Base-by-base conservation (phyloP, 2,329 filamentous ascomycete genomes). In the Monosporascus sp. region DNA sequence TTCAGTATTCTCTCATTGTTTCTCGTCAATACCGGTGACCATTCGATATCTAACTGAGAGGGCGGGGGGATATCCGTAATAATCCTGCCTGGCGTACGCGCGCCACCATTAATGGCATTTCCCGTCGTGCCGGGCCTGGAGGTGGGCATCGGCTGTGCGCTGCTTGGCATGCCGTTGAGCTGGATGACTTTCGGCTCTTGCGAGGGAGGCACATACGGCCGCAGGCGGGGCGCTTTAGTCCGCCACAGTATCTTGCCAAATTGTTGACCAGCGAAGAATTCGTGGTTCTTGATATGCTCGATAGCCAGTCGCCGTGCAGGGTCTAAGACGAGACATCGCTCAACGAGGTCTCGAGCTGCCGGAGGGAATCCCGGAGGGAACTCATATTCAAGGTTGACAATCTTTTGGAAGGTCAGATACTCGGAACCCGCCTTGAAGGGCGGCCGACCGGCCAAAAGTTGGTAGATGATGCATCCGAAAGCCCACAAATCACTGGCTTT, bases 401-500 rank as follows among this genome's bases (percentile, higher is more conserved):
- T 99, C 72, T 97, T 99, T 70, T 99, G 94, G 67, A 99, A 99
- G 0, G 94, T 99, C 67, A 94, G 80, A 65, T 97, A 99, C 68
- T 99, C 94, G 61, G 96, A 97, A 15, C 81, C 88, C 41, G 89
- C 94, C 70, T 99, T 99, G 77, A 99, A 99, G 0, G 94, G 94
- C 6, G 94, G 94, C 55, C 94, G 80, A n/a, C 94, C 94, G n/a
- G 89, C 89, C 36, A 99, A 77, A 25, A 99, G 81, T 70, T 99
- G 94, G 70, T 96, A 99, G 58, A 99, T 85, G 62, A 99, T 99
- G 74, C 94, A 99, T 9, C 94, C 94, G 74, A 96, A 99, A 2
- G 94, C 94, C 94, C 94, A 99, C 49, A 99, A 73, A 72, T 99
- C 94, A 70, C 94, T 97, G 44, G 93, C 90, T 74, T 97, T 99